Evolutionary conservation across 2,329 filamentous ascomycete genomes (phyloP).

Genomic region (Scedosporium boydii): DNA sequence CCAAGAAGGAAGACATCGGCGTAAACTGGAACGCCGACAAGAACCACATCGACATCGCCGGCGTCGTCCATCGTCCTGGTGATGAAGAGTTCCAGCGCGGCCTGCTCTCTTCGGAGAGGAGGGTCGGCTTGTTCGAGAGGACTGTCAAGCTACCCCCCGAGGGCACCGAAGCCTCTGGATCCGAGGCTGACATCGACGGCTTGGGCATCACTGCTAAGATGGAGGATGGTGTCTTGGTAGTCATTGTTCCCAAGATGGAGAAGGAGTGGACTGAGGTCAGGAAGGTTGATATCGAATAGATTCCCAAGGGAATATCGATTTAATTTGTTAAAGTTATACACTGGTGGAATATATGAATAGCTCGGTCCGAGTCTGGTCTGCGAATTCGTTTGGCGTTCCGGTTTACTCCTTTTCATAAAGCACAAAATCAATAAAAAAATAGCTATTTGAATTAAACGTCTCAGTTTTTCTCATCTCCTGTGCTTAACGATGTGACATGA

Average conservation of each 20-base stretch:
- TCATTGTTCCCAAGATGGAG: slow-evolving; percentile 69
- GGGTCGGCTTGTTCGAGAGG: slow-evolving; percentile 66
- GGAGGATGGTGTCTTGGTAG: slow-evolving; percentile 65
- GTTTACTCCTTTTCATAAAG: not conserved
- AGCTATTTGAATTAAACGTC: not conserved
- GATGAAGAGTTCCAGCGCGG: slow-evolving; percentile 59
- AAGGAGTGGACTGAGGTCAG: slow-evolving; percentile 55
- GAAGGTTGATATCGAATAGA: slow-evolving; percentile 47
- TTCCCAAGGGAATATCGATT: not conserved
- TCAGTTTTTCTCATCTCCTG: not conserved
- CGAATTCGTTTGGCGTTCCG: not conserved
- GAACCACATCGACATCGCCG: slow-evolving; percentile 55
- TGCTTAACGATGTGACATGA: not conserved
- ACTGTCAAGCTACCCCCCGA: slow-evolving; percentile 50
- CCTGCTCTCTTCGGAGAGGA: slow-evolving; percentile 55
- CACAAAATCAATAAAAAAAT: not conserved
- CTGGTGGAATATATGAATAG: not conserved
- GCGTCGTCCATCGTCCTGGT: slow-evolving; percentile 63
- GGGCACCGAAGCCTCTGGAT: slow-evolving; percentile 18
- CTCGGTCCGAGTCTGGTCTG: not conserved
- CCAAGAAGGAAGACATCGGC: slow-evolving; percentile 67
- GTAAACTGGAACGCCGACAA: slow-evolving; percentile 68
- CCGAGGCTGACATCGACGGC: slow-evolving; percentile 51
- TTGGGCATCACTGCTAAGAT: slow-evolving; percentile 64
- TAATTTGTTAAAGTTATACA: not conserved